Evolutionary conservation across 2,329 filamentous ascomycete genomes (phyloP), one percentile per base, ranked within the genome.

Genomic region (Aspergillus puulaauensis): DNA sequence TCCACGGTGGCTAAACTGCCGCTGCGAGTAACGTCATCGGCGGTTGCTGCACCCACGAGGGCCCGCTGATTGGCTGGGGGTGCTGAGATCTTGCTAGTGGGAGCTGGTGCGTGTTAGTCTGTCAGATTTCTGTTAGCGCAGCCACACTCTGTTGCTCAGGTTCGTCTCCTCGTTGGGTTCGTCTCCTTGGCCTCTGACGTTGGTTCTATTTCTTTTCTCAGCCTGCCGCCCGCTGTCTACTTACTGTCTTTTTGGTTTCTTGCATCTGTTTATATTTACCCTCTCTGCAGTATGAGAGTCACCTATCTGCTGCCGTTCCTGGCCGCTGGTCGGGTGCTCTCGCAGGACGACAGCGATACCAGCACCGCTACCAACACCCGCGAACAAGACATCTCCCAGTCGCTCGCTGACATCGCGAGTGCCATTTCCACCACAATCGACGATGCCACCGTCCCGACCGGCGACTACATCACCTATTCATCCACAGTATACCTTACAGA

Each of bases 391-490:
- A 60, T 57, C 43, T 62, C 63, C 8, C 37, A 54, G n/a, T 57
- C 57, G 15, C 37, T 61, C 7, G 57, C 67, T 21, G 67, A 65
- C 4, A 54, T 71, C 40, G 61, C 65, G 23, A 70, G 66, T 23
- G 58, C 58, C 24, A 50, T 67, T 54, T 67, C 67, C 2, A 51
- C 63, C 6, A 62, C 66, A 35, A 57, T 64, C 47, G 62, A 61
- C 33, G 69, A 73, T 35, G 59, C 64, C 14, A 63, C 64, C 15
- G 48, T 73, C 11, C 74, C 75, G 8, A 76, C 77, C 3, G 76
- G 77, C 21, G 58, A 61, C 19, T 79, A 79, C 61, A 54, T 70
- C 21, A 71, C 73, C 2, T 71, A 73, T 52, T 67, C 70, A 6
- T 70, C 73, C n/a, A 78, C 75, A 3, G 54, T 73, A 31, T 70